Evolutionary conservation across 1,284 basidiomycete species (phyloP), one percentile per base, ranked within the genome.

Genomic region (Sanghuangporus baumii): DNA sequence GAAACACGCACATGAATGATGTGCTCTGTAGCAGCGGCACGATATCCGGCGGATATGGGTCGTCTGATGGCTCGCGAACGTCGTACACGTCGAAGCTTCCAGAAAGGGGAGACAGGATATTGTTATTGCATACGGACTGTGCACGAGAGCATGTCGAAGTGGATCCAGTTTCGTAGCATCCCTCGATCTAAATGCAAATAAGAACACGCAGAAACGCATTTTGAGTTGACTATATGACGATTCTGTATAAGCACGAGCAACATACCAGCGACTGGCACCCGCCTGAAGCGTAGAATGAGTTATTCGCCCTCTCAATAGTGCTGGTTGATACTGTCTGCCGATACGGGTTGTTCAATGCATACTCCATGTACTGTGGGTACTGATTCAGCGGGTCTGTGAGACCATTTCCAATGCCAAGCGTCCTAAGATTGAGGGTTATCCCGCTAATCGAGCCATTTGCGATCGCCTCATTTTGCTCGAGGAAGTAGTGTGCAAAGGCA

Each of bases 391-490:
- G 85, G 67, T 85, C 83, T 3, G 84, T 86, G n/a, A 87, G 72
- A 6, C 85, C 85, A 68, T 86, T 79, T 5, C 86, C 86, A 51
- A 89, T 78, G 31, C 84, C 83, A 20, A 88, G 77, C 14, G 81
- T 78, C 68, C 85, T 80, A 18, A 89, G 76, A 69, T 88, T 85
- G 57, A 89, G 78, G n/a, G 72, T 72, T 8, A 78, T 67, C 3
- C 84, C 84, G 6, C 72, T 70, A 14, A 82, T 70, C 8, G 75
- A 75, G 9, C 81, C 77, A n/a, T 76, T 72, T n/a, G 75, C 74
- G 64, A 87, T 85, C 16, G 79, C 81, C 16, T 76, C 74, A 67
- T 89, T 89, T 69, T 88, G 84, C 38, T 78, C 73, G 43, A 85
- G 73, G 74, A 90, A 83, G 68, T 85, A 74, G 6, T 79, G 77